phyloP scores from a whole-genome alignment of 176 grass and related monocot genomes.

The Alloteropsis semialata region DNA sequence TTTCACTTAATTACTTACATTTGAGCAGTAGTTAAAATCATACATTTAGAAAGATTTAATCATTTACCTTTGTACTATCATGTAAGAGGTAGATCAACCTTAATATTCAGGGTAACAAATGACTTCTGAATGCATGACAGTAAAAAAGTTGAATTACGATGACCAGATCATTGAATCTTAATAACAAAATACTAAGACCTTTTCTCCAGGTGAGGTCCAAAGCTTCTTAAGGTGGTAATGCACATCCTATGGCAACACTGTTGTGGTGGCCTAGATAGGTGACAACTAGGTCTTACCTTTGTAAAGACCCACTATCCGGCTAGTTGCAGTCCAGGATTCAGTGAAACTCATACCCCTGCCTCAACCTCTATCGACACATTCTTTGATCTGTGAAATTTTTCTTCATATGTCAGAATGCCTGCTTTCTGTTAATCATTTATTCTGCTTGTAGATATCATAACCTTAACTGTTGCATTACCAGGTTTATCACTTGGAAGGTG shows the following conservation, averaged over 20 bases:
- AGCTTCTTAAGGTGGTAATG: background rate
- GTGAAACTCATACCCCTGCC: background rate
- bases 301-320: background rate
- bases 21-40: background rate
- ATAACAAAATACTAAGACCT: background rate
- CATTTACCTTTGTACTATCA: background rate
- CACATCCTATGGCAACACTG: background rate
- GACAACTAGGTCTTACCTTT: background rate
- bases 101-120: background rate
- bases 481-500: conserved; percentile 97
- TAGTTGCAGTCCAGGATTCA: background rate
- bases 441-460: background rate
- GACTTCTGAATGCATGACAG: background rate
- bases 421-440: background rate
- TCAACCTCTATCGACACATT: background rate
- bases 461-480: conserved; percentile 17
- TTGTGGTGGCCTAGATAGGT: background rate
- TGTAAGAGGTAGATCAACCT: background rate
- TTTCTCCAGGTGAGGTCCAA: background rate
- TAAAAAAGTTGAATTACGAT: background rate
- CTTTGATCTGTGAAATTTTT: background rate
- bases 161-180: background rate
- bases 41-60: background rate
- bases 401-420: background rate
- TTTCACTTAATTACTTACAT: background rate